Percentiles rank a stretch among this genome's conserved stretches.
Conservation (phyloP, 75 land plant genomes). For the Pinus taeda region DNA sequence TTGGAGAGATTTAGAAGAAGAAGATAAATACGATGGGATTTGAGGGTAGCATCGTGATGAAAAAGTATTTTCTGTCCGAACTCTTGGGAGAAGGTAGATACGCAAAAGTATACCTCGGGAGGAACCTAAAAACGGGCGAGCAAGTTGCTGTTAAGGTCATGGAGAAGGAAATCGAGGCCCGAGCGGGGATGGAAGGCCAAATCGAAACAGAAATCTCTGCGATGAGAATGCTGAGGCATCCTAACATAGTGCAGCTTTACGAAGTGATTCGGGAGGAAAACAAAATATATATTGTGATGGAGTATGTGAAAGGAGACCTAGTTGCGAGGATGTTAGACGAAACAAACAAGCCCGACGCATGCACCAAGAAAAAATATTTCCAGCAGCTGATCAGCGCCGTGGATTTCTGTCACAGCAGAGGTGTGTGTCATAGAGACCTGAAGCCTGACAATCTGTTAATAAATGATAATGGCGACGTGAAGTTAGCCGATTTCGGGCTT, state of each 20-base stretch:
- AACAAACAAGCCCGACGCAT: slow-evolving; percentile 13
- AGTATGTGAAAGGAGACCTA: slow-evolving; percentile 42
- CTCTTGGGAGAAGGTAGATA: slow-evolving; percentile 42
- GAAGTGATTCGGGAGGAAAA: too few species aligned
- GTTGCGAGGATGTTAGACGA: slow-evolving; percentile 14
- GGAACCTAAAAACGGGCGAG: slow-evolving; percentile 4
- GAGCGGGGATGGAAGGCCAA: background rate
- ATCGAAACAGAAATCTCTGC: slow-evolving; percentile 5
- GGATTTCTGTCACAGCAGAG: slow-evolving; percentile 38
- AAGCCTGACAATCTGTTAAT: slow-evolving; percentile 40
- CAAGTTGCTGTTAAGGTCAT: slow-evolving; percentile 36
- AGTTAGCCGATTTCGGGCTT: slow-evolving; percentile 31
- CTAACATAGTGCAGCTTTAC: slow-evolving; percentile 6
- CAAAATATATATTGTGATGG: slow-evolving; percentile 40
- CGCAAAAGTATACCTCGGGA: slow-evolving; percentile 31
- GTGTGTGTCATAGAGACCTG: slow-evolving; percentile 46
- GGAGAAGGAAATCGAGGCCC: slow-evolving; percentile 2
- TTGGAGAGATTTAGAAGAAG: too few species aligned
- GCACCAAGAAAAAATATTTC: slow-evolving; percentile 25
- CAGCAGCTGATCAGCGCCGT: slow-evolving; percentile 45
- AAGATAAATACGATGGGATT: too few species aligned
- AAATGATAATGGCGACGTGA: slow-evolving; percentile 21
- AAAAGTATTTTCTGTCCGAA: slow-evolving; percentile 27
- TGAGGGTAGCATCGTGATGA: background rate
- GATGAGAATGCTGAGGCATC: slow-evolving; percentile 19